A percentile compares a stretch with the other conserved stretches of the same genome.
Evolutionary conservation across 1,139 yeast species (phyloP).

Genomic region (Taphrina flavorubra): DNA sequence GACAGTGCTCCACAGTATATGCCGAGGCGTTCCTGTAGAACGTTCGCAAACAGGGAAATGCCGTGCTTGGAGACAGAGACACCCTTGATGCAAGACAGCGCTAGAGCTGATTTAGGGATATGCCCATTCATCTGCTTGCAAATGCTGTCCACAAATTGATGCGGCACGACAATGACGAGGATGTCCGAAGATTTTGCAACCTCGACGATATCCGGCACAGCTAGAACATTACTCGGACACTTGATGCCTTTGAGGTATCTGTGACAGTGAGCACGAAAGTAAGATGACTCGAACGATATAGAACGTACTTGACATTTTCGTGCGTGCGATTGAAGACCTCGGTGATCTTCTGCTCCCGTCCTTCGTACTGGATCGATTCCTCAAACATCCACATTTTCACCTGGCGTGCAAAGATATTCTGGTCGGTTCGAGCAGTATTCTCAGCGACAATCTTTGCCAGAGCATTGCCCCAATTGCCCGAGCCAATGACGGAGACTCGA

Average conservation of each 20-base stretch:
- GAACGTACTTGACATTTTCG: constrained; percentile 72
- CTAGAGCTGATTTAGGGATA: constrained; percentile 71
- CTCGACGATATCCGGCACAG: constrained; percentile 78
- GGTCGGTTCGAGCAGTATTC: constrained; percentile 71
- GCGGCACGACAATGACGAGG: constrained; percentile 88
- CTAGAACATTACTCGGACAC: constrained; percentile 79
- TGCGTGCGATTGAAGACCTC: constrained; percentile 84
- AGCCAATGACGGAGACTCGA: constrained; percentile 54
- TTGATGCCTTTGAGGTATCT: constrained; percentile 73
- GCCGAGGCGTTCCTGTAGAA: constrained; percentile 75
- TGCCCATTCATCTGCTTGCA: constrained; percentile 77
- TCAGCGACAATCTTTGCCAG: constrained; percentile 93
- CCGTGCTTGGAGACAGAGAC: constrained; percentile 81
- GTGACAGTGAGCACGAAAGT: constrained; percentile 32
- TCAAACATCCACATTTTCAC: constrained; percentile 97
- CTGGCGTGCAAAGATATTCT: constrained; percentile 62
- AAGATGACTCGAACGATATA: constrained; percentile 46
- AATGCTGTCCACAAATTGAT: constrained; percentile 80
- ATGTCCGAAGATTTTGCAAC: constrained; percentile 80
- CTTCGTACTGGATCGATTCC: constrained; percentile 59
- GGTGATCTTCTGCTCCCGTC: constrained; percentile 66
- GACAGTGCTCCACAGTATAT: constrained; percentile 91
- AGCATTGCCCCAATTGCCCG: constrained; percentile 79
- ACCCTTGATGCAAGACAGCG: constrained; percentile 92
- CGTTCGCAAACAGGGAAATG: constrained; percentile 76